These are phyloP conservation scores for Coemansia sp. DNA, from an alignment of 192 early-diverging fungal species.

Conservation along the genomic window DNA sequence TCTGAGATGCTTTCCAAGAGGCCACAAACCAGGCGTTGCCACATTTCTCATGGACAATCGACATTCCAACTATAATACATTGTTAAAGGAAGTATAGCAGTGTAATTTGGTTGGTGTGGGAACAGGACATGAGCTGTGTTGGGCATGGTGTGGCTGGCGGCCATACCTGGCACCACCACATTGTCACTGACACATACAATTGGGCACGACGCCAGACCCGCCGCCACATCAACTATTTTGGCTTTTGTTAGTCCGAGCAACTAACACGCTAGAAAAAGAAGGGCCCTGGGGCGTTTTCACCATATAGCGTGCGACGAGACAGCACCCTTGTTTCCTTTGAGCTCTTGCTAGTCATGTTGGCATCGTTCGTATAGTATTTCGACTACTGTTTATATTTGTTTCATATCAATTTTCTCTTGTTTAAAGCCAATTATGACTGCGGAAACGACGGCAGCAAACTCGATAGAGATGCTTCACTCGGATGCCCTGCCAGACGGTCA, in stretches of 20 bases:
- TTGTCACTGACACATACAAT: slow-evolving; percentile 2
- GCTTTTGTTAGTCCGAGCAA: not conserved
- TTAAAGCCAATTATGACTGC: not conserved
- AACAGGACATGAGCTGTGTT: not conserved
- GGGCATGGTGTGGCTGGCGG: not conserved
- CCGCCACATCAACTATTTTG: slow-evolving; percentile 2
- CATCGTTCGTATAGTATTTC: not conserved
- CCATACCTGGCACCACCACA: not conserved
- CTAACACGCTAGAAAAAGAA: not conserved
- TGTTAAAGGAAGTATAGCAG: not conserved
- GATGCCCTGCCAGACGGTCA: not conserved
- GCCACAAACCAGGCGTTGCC: not conserved
- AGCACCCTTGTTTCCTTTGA: not conserved
- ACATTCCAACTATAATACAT: not conserved
- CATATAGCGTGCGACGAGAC: not conserved
- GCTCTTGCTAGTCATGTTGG: not conserved
- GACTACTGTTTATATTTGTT: not conserved
- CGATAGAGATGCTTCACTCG: slow-evolving; percentile 3
- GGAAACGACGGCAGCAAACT: slow-evolving; percentile 8
- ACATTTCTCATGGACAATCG: not conserved
- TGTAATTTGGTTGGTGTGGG: not conserved
- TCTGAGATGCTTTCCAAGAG: not conserved
- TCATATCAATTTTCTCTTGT: not conserved
- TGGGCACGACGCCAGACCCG: not conserved
- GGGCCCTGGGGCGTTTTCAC: not conserved